phyloP scores from a whole-genome alignment of 257 asterid genomes.

The Knoxia roxburghii region DNA sequence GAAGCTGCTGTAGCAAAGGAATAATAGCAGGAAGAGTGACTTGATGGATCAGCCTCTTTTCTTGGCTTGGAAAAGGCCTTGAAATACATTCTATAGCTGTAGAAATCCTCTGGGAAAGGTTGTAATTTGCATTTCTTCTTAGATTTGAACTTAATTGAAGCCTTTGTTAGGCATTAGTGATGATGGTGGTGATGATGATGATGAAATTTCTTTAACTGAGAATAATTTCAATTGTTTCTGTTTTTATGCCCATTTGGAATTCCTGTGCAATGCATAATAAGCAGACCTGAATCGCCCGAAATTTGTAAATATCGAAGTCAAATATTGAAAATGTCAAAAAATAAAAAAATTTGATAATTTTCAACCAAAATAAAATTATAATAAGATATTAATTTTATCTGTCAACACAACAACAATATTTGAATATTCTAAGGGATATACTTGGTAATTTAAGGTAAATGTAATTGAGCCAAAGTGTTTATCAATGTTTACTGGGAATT shows the following conservation, averaged over 20 bases:
- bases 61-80: constrained; percentile 2
- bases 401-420: no score
- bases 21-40: constrained; percentile 29
- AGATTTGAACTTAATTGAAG: not conserved
- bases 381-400: no score
- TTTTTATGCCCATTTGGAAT: not conserved
- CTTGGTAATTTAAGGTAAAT: no score
- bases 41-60: constrained; percentile 13
- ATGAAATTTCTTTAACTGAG: not conserved
- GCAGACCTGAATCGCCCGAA: no score
- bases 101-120: constrained; percentile 7
- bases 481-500: not conserved
- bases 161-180: not conserved
- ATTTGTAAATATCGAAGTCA: no score
- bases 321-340: no score
- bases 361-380: no score
- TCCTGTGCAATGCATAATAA: not conserved
- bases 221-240: constrained; percentile 3
- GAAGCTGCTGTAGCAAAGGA: constrained; percentile 64
- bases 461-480: no score
- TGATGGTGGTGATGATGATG: not conserved
- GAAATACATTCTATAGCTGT: constrained; percentile 5
- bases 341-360: no score
- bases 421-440: no score
- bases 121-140: constrained; percentile 1